Evolutionary conservation across 306 rosid species (phyloP), one percentile per base, ranked within the genome.

Genomic region (Rosa chinensis): DNA sequence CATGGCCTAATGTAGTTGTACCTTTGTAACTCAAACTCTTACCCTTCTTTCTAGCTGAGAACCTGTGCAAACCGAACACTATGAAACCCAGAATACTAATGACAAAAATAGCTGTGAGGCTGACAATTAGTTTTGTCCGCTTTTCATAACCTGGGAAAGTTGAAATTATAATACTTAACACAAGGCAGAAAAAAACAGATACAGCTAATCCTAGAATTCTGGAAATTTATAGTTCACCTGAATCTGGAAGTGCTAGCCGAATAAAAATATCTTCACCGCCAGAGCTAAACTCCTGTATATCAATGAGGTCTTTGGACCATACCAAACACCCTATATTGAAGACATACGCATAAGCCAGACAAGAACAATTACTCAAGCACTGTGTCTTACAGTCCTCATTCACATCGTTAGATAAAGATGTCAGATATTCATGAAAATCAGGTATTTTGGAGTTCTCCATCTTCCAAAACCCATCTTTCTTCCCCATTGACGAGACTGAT

Each of bases 221-320:
- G 37, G 6, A 18, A 28, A 23, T 4, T 1, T 2, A 58, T 17
- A 4, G 2, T 49, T 49, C 44, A 85, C 91, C 84, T 43, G 76
- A 67, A 61, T 89, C 87, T 50, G 85, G 56, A 16, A 53, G 48
- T 23, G 88, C 70, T 23, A 75, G 70, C 25, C 86, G 83, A 48
- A 79, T 48, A 50, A 58, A 59, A 48, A 83, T 14, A 17, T 56
- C 68, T 37, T 0, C 58, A 21, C 77, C 80, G 5, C 40, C 66
- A 37, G 16, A 9, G 23, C 47, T 0, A 5, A 50, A 32, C 35
- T 21, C 67, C 39, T 44, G n/a, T 32, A 53, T 72, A 53, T 82
- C 88, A 77, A 70, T 70, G 8, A 85, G 58, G 10, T 45, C 43
- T 7, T 80, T 66, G 55, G 48, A 78, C 83, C 81, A 82, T 0